A percentile compares a stretch with the other conserved stretches of the same genome.
Conservation (phyloP, 495 filamentous ascomycete species). For the Penicillium egyptiacum region DNA sequence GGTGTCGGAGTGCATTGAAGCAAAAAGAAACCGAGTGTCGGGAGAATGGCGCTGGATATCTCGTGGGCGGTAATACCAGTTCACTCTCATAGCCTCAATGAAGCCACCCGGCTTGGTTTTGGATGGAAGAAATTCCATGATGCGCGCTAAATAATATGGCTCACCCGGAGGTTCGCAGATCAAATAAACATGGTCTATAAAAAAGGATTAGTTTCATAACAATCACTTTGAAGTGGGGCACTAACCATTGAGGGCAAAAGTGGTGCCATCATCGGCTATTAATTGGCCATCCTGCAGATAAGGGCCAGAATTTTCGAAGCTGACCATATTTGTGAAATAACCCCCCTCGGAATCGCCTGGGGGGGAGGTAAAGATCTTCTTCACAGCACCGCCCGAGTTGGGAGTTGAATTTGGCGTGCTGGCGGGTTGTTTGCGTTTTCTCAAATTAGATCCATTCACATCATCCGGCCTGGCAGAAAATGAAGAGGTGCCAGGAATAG, state of each 20-base stretch:
- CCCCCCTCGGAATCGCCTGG: conserved; percentile 40
- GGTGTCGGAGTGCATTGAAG: conserved; percentile 97
- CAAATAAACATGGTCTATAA: conserved; percentile 92
- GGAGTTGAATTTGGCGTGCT: conserved; percentile 43
- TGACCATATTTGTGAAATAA: conserved; percentile 75
- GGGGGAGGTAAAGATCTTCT: conserved; percentile 48
- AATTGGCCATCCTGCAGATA: conserved; percentile 75
- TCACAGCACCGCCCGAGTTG: conserved; percentile 36
- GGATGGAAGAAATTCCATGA: conserved; percentile 94
- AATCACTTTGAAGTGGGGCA: conserved; percentile 19
- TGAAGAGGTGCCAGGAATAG: conserved; percentile 63
- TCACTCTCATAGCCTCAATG: conserved; percentile 86
- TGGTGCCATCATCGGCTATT: conserved; percentile 86
- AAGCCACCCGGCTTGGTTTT: conserved; percentile 69
- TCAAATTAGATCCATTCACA: conserved; percentile 46
- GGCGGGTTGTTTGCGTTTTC: conserved; percentile 80
- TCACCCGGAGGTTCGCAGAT: conserved; percentile 97
- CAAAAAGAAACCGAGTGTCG: conserved; percentile 86
- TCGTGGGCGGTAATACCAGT: conserved; percentile 97
- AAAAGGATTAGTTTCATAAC: conserved; percentile 21
- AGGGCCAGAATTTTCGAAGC: conserved; percentile 70
- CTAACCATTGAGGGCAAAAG: conserved; percentile 82
- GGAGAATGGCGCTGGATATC: conserved; percentile 90
- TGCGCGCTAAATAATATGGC: conserved; percentile 93
- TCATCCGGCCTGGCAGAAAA: conserved; percentile 55